These are phyloP conservation scores for Polychaeton citri DNA, from an alignment of 2,329 filamentous ascomycete genomes.

Conservation along the genomic window DNA sequence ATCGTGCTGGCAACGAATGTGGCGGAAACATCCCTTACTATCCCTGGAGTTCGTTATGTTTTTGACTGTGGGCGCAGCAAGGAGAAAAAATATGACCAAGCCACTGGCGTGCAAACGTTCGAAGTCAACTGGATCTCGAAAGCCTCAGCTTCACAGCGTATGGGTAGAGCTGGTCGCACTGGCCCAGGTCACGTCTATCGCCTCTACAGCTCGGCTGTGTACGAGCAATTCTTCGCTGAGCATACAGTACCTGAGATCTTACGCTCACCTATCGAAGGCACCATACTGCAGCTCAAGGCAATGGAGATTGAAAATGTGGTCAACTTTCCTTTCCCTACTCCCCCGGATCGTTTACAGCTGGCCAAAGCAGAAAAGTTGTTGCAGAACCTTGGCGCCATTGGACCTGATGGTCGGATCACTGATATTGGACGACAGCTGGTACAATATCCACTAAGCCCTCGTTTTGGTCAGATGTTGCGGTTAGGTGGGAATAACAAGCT, in stretches of 20 bases:
- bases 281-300: slow-evolving; percentile 85
- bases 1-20: slow-evolving; percentile 93
- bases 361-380: slow-evolving; percentile 76
- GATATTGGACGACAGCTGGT: slow-evolving; percentile 69
- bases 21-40: slow-evolving; percentile 92
- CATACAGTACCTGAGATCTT: slow-evolving; percentile 82
- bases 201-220: slow-evolving; percentile 88
- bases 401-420: slow-evolving; percentile 57
- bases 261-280: slow-evolving; percentile 75
- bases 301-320: slow-evolving; percentile 85
- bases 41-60: slow-evolving; percentile 87
- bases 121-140: slow-evolving; percentile 96
- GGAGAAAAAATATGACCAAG: slow-evolving; percentile 76
- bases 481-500: slow-evolving; percentile 74
- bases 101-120: slow-evolving; percentile 88
- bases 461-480: slow-evolving; percentile 83
- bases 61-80: slow-evolving; percentile 91
- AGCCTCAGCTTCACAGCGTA: slow-evolving; percentile 80
- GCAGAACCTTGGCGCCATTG: slow-evolving; percentile 68
- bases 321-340: slow-evolving; percentile 93
- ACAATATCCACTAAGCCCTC: slow-evolving; percentile 76
- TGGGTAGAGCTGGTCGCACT: slow-evolving; percentile 88
- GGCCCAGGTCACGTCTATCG: slow-evolving; percentile 93
- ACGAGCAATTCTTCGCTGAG: slow-evolving; percentile 73
- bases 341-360: slow-evolving; percentile 63